A percentile compares a stretch with the other conserved stretches of the same genome.
phyloP scores from a whole-genome alignment of 1,284 basidiomycete genomes.

The Cryptococcus sp. region DNA sequence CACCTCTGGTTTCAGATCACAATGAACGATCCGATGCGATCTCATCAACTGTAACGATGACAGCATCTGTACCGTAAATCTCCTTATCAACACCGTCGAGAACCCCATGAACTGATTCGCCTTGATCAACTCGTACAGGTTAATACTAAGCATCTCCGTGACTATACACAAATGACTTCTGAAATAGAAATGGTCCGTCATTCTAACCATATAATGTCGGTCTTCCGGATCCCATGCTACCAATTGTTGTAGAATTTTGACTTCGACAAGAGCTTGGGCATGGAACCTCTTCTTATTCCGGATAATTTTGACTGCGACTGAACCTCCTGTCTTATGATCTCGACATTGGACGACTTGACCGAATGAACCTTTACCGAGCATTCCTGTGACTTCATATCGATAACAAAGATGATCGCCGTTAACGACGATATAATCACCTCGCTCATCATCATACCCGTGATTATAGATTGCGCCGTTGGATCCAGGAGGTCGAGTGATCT shows the following conservation, averaged over 20 bases:
- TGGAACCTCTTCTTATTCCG: conserved; percentile 99
- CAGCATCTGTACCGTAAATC: conserved; percentile 95
- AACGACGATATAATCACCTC: conserved; percentile 92
- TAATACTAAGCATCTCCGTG: conserved; percentile 96
- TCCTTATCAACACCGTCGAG: conserved; percentile 85
- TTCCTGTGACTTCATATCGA: conserved; percentile 88
- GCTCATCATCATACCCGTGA: conserved; percentile 95
- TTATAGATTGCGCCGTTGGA: conserved; percentile 77
- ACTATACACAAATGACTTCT: conserved; percentile 96
- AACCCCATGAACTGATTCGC: conserved; percentile 98
- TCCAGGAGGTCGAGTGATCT: conserved; percentile 24
- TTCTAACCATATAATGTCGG: conserved; percentile 94
- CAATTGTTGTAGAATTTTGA: conserved; percentile 94
- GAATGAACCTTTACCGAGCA: conserved; percentile 96
- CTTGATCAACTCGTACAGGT: conserved; percentile 98
- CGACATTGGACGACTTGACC: conserved; percentile 95
- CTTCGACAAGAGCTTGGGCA: conserved; percentile 96
- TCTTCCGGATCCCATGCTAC: conserved; percentile 97
- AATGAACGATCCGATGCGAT: conserved; percentile 97
- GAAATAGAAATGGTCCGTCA: conserved; percentile 99
- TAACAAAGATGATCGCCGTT: conserved; percentile 90
- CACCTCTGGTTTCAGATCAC: conserved; percentile 97
- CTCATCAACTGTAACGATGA: conserved; percentile 87
- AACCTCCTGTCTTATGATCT: conserved; percentile 93
- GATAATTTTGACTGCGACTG: conserved; percentile 98